Evolutionary conservation across 2,329 filamentous ascomycete genomes (phyloP).

Genomic region (Cladosporium colombiae): DNA sequence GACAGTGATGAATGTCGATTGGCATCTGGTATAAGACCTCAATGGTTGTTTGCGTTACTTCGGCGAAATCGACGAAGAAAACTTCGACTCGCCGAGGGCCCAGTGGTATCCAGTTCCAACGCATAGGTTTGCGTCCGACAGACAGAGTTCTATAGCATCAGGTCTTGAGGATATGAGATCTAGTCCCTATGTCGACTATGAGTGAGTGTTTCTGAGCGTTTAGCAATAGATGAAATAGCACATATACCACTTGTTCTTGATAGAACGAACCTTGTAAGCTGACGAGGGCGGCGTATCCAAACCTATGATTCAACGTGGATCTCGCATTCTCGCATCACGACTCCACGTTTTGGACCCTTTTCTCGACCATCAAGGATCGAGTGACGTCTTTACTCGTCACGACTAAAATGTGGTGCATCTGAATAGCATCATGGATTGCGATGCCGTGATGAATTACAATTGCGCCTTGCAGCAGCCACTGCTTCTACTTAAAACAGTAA

Average conservation of each 20-base stretch:
- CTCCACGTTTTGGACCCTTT: neutral
- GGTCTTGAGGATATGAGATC: too few relatives aligned
- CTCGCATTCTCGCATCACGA: neutral
- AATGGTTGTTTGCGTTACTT: too few relatives aligned
- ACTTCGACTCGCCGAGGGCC: too few relatives aligned
- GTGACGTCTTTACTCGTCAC: constrained; percentile 17
- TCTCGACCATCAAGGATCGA: neutral
- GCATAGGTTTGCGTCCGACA: too few relatives aligned
- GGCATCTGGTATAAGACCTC: too few relatives aligned
- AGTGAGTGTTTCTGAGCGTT: too few relatives aligned
- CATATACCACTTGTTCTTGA: neutral
- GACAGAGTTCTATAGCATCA: too few relatives aligned
- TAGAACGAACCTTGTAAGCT: neutral
- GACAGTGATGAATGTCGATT: too few relatives aligned
- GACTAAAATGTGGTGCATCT: neutral
- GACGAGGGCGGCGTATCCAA: neutral
- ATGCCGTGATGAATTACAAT: constrained; percentile 3
- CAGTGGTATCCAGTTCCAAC: too few relatives aligned
- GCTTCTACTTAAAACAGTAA: constrained; percentile 8
- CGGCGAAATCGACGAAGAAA: too few relatives aligned
- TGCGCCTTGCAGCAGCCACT: neutral
- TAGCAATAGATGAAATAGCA: neutral
- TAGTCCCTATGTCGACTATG: too few relatives aligned
- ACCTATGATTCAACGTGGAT: neutral
- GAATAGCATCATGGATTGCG: constrained; percentile 19